Evolutionary conservation across 2,329 filamentous ascomycete species (phyloP), one percentile per base, ranked within the genome.

Genomic region (Dactylellina cionopaga): DNA sequence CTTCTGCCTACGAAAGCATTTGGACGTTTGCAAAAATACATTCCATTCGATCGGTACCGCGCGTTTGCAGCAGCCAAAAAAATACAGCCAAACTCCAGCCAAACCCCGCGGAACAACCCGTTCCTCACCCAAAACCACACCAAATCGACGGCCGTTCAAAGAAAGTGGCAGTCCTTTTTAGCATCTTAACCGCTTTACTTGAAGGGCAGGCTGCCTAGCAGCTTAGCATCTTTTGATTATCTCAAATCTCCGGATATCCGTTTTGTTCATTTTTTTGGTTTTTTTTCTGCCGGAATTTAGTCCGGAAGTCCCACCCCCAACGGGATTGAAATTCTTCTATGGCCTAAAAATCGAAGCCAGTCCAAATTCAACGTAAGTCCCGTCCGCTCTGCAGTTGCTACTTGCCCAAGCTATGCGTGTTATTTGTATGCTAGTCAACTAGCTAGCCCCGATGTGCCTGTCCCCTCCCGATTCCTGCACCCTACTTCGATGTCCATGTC

Each of bases 11-110:
- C 58, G 66, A 41, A 71, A 59, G 41, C 43, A 56, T 63, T 70
- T 63, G 31, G 65, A 63, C 56, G 56, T 63, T 70, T 70, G 56
- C 65, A 49, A 63, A n/a, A 56, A 43, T 64, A 64, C 66, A 71
- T 71, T 71, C 66, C 66, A 44, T 19, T 43, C 19, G 31, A 31
- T 35, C 39, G 11, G 22, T 37, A 56, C 49, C 29, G 44, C 62
- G 41, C 62, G 62, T 66, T 66, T 66, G 62, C 62, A 51, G 62
- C 62, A 44, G 43, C 51, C n/a, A n/a, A n/a, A n/a, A n/a, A n/a
- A n/a, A n/a, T n/a, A n/a, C n/a, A n/a, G n/a, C n/a, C n/a, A n/a
- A n/a, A n/a, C n/a, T n/a, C n/a, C n/a, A n/a, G n/a, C n/a, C n/a
- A n/a, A n/a, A 41, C 17, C 43, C 27, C 25, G 51, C 47, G 64